These are phyloP conservation scores for Trametes coccinea DNA, from an alignment of 768 basidiomycete species.

Conservation along the genomic window DNA sequence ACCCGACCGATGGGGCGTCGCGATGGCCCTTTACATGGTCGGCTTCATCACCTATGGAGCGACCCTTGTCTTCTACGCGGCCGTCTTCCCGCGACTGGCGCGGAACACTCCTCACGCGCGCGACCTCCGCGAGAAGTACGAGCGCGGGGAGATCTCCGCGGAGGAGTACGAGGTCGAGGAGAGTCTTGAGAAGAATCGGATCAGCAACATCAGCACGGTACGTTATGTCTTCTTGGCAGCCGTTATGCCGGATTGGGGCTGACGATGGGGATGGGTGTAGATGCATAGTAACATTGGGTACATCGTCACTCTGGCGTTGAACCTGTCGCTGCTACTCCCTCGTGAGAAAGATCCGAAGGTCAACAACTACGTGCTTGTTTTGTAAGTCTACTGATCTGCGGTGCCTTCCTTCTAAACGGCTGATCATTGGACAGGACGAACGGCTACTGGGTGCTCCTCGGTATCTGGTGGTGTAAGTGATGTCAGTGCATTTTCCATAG, in stretches of 20 bases:
- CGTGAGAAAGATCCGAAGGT: constrained; percentile 56
- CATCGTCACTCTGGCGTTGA: constrained; percentile 61
- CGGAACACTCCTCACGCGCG: constrained; percentile 71
- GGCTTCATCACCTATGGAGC: constrained; percentile 81
- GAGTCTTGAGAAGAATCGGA: constrained; percentile 79
- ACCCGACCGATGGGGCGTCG: constrained; percentile 72
- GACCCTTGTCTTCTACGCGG: constrained; percentile 79
- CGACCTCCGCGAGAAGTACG: constrained; percentile 52
- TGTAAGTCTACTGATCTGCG: constrained; percentile 44
- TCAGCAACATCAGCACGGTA: constrained; percentile 84
- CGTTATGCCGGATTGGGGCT: no score
- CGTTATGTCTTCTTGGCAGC: constrained; percentile 11
- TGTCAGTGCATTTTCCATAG: background rate
- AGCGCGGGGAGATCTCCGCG: constrained; percentile 54
- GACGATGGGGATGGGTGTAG: constrained; percentile 27
- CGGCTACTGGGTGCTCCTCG: constrained; percentile 73
- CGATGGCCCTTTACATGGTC: constrained; percentile 79
- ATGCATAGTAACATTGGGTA: constrained; percentile 79
- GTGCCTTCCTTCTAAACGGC: background rate
- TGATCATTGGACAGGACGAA: constrained; percentile 52
- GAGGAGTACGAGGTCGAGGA: constrained; percentile 75
- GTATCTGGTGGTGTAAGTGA: constrained; percentile 85
- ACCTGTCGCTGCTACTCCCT: constrained; percentile 71
- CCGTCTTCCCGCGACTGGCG: constrained; percentile 77
- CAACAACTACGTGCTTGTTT: constrained; percentile 71